Percentiles rank a stretch among this genome's conserved stretches.
Conservation (phyloP, 306 rosid species). For the Medicago lupulina region DNA sequence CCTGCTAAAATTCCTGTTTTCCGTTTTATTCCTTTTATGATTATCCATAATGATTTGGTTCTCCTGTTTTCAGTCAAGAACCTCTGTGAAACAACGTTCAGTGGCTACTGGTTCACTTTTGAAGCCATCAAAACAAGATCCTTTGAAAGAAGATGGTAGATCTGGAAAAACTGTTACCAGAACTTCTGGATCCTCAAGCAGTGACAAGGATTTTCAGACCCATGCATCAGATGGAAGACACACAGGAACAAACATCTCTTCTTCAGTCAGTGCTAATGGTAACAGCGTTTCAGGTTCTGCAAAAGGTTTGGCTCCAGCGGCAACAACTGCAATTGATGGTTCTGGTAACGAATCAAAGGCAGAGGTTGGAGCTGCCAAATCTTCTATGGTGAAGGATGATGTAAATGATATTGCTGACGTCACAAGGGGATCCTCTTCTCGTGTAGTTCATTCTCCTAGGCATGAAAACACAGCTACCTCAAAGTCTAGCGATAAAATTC, state of each 20-base stretch:
- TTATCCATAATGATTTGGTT: conserved; percentile 36
- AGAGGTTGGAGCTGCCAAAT: conserved; percentile 65
- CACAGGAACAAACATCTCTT: conserved; percentile 50
- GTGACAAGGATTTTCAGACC: conserved; percentile 67
- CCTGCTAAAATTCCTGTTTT: conserved; percentile 8
- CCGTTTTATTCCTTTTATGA: not conserved
- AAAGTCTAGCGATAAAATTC: conserved; percentile 81
- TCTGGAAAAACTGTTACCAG: conserved; percentile 72
- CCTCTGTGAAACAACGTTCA: conserved; percentile 73
- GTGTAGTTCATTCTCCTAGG: conserved; percentile 81
- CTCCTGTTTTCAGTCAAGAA: conserved; percentile 66
- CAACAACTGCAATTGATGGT: conserved; percentile 55
- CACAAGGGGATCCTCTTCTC: conserved; percentile 71
- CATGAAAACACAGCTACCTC: conserved; percentile 65
- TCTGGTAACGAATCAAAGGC: conserved; percentile 70
- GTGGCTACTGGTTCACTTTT: conserved; percentile 62
- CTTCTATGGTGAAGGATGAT: conserved; percentile 78
- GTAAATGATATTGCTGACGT: conserved; percentile 67
- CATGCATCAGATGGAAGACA: conserved; percentile 74
- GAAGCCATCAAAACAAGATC: conserved; percentile 79
- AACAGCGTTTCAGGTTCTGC: conserved; percentile 51
- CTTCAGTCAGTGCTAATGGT: conserved; percentile 69
- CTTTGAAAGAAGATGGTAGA: conserved; percentile 77
- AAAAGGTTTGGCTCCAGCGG: conserved; percentile 59
- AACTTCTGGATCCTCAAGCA: conserved; percentile 57